Percentiles rank a stretch among this genome's conserved stretches.
These are phyloP conservation scores for Crithidia acanthocephali DNA, from an alignment of 208 protist genomes.

Conservation along the genomic window DNA sequence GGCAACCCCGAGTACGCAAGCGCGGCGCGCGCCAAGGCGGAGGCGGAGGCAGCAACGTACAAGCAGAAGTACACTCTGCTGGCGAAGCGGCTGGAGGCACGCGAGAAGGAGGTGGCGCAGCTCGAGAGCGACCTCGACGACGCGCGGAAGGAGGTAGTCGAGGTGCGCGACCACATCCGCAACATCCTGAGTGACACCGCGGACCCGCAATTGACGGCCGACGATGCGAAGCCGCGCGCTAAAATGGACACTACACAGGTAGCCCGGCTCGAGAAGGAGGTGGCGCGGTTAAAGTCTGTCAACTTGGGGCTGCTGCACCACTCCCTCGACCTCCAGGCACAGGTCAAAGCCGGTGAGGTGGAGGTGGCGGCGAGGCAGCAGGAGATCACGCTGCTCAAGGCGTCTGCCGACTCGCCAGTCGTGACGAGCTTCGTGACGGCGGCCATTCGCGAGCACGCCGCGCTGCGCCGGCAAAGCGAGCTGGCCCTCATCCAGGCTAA, in stretches of 20 bases:
- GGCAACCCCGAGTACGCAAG: conserved; percentile 19
- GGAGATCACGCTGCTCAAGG: conserved; percentile 81
- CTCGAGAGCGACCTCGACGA: conserved; percentile 79
- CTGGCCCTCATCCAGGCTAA: conserved; percentile 79
- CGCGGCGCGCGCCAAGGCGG: conserved; percentile 47
- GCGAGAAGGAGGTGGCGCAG: conserved; percentile 64
- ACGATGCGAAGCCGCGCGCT: background rate
- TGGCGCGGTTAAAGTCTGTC: conserved; percentile 87
- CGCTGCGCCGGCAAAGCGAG: conserved; percentile 79
- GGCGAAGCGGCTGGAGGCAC: conserved; percentile 67
- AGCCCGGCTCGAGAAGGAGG: conserved; percentile 54
- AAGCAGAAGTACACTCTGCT: conserved; percentile 78
- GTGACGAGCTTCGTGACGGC: conserved; percentile 86
- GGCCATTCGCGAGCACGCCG: conserved; percentile 82
- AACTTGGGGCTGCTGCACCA: conserved; percentile 86
- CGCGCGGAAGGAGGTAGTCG: conserved; percentile 55
- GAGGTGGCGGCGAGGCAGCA: conserved; percentile 67
- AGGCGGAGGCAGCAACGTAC: conserved; percentile 76
- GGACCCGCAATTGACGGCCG: conserved; percentile 4
- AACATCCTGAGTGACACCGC: conserved; percentile 32
- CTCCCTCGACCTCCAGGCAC: conserved; percentile 74
- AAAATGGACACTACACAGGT: conserved; percentile 29
- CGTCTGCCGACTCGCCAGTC: conserved; percentile 53
- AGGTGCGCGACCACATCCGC: conserved; percentile 51
- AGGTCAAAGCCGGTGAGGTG: conserved; percentile 64